Conservation (phyloP, 2,329 filamentous ascomycete species). For the Alternaria rosae region DNA sequence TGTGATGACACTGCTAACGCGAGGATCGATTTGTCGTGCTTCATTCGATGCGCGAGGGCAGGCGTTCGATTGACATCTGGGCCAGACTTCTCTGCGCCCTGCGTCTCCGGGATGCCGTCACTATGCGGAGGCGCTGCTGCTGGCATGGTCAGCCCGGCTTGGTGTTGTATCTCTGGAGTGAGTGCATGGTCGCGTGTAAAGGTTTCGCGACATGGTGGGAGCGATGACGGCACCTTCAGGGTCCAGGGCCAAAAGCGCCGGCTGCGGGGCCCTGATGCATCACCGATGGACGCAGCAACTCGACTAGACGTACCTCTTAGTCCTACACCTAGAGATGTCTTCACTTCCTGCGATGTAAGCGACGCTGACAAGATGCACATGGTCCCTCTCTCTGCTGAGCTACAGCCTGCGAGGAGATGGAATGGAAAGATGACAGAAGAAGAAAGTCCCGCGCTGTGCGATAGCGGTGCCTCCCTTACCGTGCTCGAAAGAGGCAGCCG, state of each 20-base stretch:
- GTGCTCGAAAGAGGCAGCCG: slow-evolving; percentile 2
- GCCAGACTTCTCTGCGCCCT: slow-evolving; percentile 17
- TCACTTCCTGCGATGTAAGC: slow-evolving; percentile 35
- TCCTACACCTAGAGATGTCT: slow-evolving; percentile 10
- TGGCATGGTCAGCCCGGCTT: slow-evolving; percentile 37
- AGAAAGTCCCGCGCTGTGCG: neutral
- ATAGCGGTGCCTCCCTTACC: slow-evolving; percentile 1
- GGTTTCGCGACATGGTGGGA: slow-evolving; percentile 17
- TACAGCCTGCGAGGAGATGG: slow-evolving; percentile 41
- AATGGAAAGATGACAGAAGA: slow-evolving; percentile 23
- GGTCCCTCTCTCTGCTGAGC: slow-evolving; percentile 25
- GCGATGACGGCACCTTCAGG: slow-evolving; percentile 35
- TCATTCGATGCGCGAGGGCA: slow-evolving; percentile 75
- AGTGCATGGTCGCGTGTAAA: slow-evolving; percentile 34
- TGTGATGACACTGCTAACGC: slow-evolving; percentile 81
- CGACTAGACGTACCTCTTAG: slow-evolving; percentile 25
- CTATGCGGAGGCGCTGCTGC: slow-evolving; percentile 36
- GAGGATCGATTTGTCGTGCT: slow-evolving; percentile 80
- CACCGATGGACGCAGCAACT: neutral
- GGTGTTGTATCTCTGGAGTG: slow-evolving; percentile 11
- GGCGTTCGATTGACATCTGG: slow-evolving; percentile 51
- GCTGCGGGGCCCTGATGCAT: slow-evolving; percentile 14
- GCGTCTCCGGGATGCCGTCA: slow-evolving; percentile 30
- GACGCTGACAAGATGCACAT: slow-evolving; percentile 43
- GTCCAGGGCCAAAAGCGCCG: slow-evolving; percentile 17